Conservation (phyloP, 257 asterid species). For the Solanum medicagineum region DNA sequence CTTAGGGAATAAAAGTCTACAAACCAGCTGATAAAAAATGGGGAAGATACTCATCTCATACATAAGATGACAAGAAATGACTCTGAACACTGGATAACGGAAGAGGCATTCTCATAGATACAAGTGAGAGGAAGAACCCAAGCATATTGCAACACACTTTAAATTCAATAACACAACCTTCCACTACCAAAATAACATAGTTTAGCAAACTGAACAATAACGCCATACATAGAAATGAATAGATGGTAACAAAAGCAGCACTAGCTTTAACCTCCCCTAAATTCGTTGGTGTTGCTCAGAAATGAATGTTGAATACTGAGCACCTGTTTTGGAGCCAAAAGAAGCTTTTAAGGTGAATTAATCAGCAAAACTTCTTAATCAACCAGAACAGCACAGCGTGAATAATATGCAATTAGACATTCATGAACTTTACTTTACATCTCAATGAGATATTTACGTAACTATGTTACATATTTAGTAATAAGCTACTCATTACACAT, state of each 20-base stretch:
- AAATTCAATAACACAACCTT: background rate
- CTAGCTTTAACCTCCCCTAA: background rate
- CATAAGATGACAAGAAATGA: background rate
- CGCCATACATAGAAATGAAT: no score
- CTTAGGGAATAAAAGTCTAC: background rate
- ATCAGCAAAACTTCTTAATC: background rate
- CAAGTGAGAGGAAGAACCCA: background rate
- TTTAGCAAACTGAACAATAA: background rate
- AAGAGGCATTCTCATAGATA: background rate
- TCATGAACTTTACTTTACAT: background rate
- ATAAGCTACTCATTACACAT: background rate
- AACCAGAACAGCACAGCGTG: background rate
- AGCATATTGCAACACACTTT: background rate
- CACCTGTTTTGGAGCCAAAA: background rate
- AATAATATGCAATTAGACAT: background rate
- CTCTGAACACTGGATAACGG: background rate
- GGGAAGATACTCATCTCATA: background rate
- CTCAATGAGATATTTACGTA: background rate
- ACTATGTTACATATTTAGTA: background rate
- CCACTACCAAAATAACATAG: background rate
- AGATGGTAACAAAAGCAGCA: background rate
- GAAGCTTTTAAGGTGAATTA: background rate
- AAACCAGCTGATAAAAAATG: background rate
- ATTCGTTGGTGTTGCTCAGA: background rate
- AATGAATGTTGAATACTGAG: background rate